Conservation (phyloP, 2,329 filamentous ascomycete species). For the Rosellinia necatrix region DNA sequence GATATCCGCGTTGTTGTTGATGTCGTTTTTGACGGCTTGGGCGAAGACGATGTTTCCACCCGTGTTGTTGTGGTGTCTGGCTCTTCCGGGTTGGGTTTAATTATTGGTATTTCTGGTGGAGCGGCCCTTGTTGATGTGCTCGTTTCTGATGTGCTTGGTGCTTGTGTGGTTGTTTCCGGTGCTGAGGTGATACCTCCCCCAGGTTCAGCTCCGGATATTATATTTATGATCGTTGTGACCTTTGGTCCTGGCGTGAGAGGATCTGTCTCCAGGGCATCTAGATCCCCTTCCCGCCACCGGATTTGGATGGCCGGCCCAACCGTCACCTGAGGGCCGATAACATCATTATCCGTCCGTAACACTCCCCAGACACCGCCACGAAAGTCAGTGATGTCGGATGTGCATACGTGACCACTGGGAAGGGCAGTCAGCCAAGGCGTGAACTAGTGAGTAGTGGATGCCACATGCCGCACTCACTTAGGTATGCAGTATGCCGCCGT, state of each 20-base stretch:
- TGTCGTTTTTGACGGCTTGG: too few relatives aligned
- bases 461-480: conserved; percentile 28
- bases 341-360: conserved; percentile 32
- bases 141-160: not conserved
- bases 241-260: conserved; percentile 31
- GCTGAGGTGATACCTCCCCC: too few relatives aligned
- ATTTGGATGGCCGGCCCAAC: conserved; percentile 34
- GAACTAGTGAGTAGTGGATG: not conserved
- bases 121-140: too few relatives aligned
- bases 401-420: conserved; percentile 45
- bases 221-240: too few relatives aligned
- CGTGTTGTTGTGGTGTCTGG: too few relatives aligned
- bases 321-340: conserved; percentile 24
- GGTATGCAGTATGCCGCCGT: conserved; percentile 37
- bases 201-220: too few relatives aligned
- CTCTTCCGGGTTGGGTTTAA: too few relatives aligned
- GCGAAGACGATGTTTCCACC: too few relatives aligned
- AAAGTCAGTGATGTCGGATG: conserved; percentile 43
- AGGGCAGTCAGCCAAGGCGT: not conserved
- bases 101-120: too few relatives aligned
- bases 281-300: conserved; percentile 33
- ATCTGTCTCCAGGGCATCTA: conserved; percentile 33
- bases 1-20: not conserved
- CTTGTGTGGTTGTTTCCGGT: too few relatives aligned
- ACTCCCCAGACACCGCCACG: conserved; percentile 30